phyloP scores from a whole-genome alignment of 2,329 filamentous ascomycete genomes.

The Leptoxyphium fumago region DNA sequence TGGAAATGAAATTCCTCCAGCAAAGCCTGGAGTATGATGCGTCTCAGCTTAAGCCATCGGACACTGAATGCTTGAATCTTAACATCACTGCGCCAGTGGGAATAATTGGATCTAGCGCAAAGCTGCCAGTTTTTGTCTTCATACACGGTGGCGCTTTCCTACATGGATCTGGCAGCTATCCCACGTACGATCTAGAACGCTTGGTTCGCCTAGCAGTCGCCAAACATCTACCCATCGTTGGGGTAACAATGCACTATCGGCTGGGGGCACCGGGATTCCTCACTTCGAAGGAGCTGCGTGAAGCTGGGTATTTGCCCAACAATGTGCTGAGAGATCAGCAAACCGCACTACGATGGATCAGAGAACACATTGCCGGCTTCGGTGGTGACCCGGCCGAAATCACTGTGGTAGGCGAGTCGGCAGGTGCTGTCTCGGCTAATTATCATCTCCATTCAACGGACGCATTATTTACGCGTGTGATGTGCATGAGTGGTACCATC shows the following conservation, averaged over 20 bases:
- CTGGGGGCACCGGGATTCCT: slow-evolving; percentile 29
- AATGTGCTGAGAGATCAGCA: slow-evolving; percentile 17
- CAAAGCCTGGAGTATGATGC: slow-evolving; percentile 27
- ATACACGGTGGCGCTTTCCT: slow-evolving; percentile 39
- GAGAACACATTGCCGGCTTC: slow-evolving; percentile 22
- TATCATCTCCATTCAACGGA: slow-evolving; percentile 20
- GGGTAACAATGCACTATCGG: slow-evolving; percentile 31
- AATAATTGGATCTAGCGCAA: slow-evolving; percentile 6
- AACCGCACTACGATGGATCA: slow-evolving; percentile 24
- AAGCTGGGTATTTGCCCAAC: slow-evolving; percentile 13
- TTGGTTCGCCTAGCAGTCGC: slow-evolving; percentile 32
- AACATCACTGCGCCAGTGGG: slow-evolving; percentile 33
- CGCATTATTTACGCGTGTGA: slow-evolving; percentile 27
- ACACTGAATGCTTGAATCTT: slow-evolving; percentile 36
- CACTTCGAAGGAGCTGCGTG: slow-evolving; percentile 9
- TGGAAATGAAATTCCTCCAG: slow-evolving; percentile 36
- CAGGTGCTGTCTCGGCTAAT: slow-evolving; percentile 27
- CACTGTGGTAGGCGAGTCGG: slow-evolving; percentile 32
- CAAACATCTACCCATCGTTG: slow-evolving; percentile 32
- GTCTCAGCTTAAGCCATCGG: slow-evolving; percentile 25
- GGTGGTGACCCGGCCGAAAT: slow-evolving; percentile 24
- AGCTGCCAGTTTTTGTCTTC: slow-evolving; percentile 37
- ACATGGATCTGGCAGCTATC: slow-evolving; percentile 37
- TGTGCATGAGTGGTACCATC: slow-evolving; percentile 28
- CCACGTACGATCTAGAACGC: slow-evolving; percentile 33